A percentile compares a stretch with the other conserved stretches of the same genome.
phyloP scores from a whole-genome alignment of 148 eudicot genomes.

The Vaccinium macrocarpon region DNA sequence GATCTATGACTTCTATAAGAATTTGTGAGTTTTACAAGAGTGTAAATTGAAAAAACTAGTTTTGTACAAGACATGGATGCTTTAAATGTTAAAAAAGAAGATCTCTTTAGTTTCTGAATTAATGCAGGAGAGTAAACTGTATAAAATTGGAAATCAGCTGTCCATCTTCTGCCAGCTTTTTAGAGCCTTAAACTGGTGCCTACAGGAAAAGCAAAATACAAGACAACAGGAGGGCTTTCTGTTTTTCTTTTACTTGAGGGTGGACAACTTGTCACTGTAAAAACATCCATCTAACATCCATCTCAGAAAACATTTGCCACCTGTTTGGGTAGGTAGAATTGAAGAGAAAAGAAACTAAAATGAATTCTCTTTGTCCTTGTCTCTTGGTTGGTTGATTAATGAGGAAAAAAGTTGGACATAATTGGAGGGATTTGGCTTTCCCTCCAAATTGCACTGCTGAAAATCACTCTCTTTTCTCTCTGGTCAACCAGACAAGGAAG shows the following conservation, averaged over 20 bases:
- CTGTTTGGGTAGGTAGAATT: neutral
- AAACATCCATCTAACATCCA: neutral
- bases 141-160: conserved; percentile 41
- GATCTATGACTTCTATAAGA: too few relatives aligned
- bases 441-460: neutral
- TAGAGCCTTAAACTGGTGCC: conserved; percentile 98
- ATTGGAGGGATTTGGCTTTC: neutral
- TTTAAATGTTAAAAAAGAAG: neutral
- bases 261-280: neutral
- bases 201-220: conserved; percentile 21
- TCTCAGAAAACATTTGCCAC: neutral
- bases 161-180: conserved; percentile 89
- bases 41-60: too few relatives aligned
- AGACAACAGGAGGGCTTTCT: neutral
- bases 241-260: neutral
- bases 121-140: neutral
- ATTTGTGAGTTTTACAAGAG: too few relatives aligned
- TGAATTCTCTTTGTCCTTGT: neutral
- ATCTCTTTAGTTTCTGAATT: neutral
- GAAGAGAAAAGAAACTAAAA: neutral
- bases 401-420: neutral
- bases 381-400: neutral
- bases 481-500: neutral
- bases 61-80: neutral
- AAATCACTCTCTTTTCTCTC: neutral